These are phyloP conservation scores for Apiotrichum siamense DNA, from an alignment of 1,284 basidiomycete species.

Conservation along the genomic window DNA sequence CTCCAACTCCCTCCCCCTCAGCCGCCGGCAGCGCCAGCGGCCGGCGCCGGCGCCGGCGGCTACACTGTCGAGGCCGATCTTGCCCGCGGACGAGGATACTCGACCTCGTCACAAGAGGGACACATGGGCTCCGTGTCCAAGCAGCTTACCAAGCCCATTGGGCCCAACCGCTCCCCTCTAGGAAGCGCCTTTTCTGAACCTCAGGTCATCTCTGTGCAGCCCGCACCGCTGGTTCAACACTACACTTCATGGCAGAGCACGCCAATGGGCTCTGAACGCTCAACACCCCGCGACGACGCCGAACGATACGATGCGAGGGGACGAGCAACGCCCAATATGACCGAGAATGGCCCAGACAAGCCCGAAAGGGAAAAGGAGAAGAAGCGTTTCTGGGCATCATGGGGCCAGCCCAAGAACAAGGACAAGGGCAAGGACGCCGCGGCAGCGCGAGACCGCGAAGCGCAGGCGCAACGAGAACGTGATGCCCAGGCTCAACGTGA, in stretches of 20 bases:
- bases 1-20: conserved; percentile 17
- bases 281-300: not conserved
- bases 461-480: not conserved
- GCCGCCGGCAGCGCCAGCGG: conserved; percentile 2
- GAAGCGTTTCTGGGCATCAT: conserved; percentile 11
- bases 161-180: conserved; percentile 9
- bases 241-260: not conserved
- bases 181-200: conserved; percentile 11
- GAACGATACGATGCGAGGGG: not conserved
- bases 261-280: not conserved
- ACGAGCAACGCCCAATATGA: not conserved
- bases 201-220: not conserved
- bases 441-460: not conserved
- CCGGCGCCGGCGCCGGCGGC: conserved; percentile 3
- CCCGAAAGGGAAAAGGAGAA: conserved; percentile 6
- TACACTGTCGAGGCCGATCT: no score
- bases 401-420: conserved; percentile 10
- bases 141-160: conserved; percentile 13
- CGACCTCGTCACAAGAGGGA: conserved; percentile 14
- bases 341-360: not conserved
- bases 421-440: not conserved
- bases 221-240: not conserved
- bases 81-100: conserved; percentile 9
- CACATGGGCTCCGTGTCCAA: not conserved
- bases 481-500: not conserved